Evolutionary conservation across 768 basidiomycete species (phyloP).

Genomic region (Xerocomellus dryophilus): DNA sequence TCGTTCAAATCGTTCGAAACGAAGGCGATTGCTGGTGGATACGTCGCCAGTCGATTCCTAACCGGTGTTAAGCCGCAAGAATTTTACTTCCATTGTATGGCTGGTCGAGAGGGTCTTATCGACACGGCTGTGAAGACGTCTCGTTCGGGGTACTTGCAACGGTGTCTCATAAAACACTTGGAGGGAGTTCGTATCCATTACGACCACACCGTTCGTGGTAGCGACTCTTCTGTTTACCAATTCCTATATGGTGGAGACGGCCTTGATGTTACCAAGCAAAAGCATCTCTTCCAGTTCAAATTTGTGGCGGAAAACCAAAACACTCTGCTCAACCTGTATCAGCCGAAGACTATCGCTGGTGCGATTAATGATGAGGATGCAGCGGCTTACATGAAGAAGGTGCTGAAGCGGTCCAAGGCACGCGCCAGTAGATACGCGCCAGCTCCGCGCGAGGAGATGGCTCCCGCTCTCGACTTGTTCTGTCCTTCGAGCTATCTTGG

Average conservation of each 20-base stretch:
- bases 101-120: slow-evolving; percentile 96
- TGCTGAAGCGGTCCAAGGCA: slow-evolving; percentile 65
- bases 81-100: slow-evolving; percentile 99
- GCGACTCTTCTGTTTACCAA: slow-evolving; percentile 90
- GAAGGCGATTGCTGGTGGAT: slow-evolving; percentile 96
- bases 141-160: slow-evolving; percentile 96
- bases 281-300: slow-evolving; percentile 90
- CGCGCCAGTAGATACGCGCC: slow-evolving; percentile 39
- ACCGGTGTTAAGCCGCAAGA: slow-evolving; percentile 98
- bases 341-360: slow-evolving; percentile 55
- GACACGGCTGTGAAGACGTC: slow-evolving; percentile 99
- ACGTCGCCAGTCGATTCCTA: slow-evolving; percentile 96
- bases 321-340: slow-evolving; percentile 71
- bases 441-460: slow-evolving; percentile 57
- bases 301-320: slow-evolving; percentile 86
- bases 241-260: slow-evolving; percentile 97
- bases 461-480: slow-evolving; percentile 72
- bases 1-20: slow-evolving; percentile 98
- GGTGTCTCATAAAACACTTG: slow-evolving; percentile 97
- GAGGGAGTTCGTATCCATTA: slow-evolving; percentile 97
- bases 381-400: slow-evolving; percentile 80
- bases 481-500: slow-evolving; percentile 81
- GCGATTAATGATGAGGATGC: slow-evolving; percentile 68
- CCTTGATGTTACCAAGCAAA: slow-evolving; percentile 95
- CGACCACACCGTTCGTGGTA: slow-evolving; percentile 95